Percentiles rank a stretch among this genome's conserved stretches.
phyloP scores from a whole-genome alignment of 805 yeast genomes.

The Hanseniaspora lachancei region DNA sequence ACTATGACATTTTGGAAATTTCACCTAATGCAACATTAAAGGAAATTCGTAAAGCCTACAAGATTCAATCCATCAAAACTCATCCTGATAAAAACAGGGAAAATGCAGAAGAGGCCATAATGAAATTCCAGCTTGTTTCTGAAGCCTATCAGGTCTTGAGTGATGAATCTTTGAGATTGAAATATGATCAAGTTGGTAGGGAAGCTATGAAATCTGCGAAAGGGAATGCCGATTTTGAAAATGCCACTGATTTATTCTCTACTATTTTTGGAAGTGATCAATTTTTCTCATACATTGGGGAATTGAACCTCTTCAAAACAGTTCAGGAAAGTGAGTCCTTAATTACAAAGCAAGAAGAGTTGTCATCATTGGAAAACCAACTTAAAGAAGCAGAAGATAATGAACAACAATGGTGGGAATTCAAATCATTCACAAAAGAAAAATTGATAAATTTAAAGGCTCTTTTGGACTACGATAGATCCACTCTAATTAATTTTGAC shows the following conservation, averaged over 20 bases:
- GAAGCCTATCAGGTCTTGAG: constrained; percentile 73
- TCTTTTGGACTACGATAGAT: not conserved
- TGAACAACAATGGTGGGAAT: constrained; percentile 24
- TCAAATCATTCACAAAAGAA: constrained; percentile 17
- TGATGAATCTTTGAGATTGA: constrained; percentile 47
- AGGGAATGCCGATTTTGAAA: constrained; percentile 43
- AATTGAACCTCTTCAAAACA: constrained; percentile 64
- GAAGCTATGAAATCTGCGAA: constrained; percentile 57
- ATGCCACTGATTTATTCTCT: constrained; percentile 58
- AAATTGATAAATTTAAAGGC: not conserved
- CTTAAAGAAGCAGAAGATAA: constrained; percentile 29
- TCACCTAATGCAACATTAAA: constrained; percentile 44
- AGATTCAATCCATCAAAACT: constrained; percentile 59
- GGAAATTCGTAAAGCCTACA: constrained; percentile 67
- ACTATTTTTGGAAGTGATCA: constrained; percentile 84
- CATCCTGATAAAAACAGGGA: constrained; percentile 76
- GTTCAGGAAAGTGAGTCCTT: constrained; percentile 30
- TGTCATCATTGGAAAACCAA: constrained; percentile 39
- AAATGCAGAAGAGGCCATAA: constrained; percentile 56
- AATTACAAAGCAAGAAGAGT: constrained; percentile 25
- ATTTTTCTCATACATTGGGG: constrained; percentile 77
- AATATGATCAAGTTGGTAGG: constrained; percentile 65
- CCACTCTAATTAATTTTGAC: not conserved
- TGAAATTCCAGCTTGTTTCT: constrained; percentile 44
- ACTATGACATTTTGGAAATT: constrained; percentile 56